phyloP scores from a whole-genome alignment of 371 early-diverging fungal species.

The Apophysomyces elegans region DNA sequence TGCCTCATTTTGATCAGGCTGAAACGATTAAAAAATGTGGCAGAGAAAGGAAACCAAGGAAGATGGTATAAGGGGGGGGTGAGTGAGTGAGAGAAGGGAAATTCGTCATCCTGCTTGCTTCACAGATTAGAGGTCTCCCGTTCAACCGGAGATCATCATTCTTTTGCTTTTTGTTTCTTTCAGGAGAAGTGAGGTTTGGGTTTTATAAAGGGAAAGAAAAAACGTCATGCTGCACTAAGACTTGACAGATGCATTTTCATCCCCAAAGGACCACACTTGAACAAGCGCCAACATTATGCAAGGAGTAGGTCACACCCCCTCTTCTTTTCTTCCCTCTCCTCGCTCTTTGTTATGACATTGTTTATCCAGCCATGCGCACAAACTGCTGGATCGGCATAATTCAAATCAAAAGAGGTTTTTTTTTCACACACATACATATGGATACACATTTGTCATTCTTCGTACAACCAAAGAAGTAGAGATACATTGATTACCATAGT shows the following conservation, averaged over 20 bases:
- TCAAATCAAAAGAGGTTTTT: background rate
- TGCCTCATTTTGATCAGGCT: too few species aligned
- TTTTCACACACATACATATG: background rate
- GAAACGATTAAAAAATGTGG: too few species aligned
- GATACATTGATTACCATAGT: too few species aligned
- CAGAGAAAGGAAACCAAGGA: too few species aligned
- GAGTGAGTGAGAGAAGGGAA: too few species aligned
- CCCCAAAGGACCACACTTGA: background rate
- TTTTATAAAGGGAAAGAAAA: background rate
- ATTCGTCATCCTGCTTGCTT: too few species aligned
- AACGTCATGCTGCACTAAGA: constrained; percentile 3
- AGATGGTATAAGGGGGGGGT: too few species aligned
- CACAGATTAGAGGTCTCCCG: background rate
- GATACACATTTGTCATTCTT: too few species aligned
- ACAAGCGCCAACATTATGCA: background rate
- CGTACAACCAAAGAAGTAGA: too few species aligned
- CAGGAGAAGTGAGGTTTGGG: background rate
- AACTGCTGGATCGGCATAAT: constrained; percentile 9
- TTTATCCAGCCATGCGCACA: constrained; percentile 8
- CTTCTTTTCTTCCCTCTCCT: too few species aligned
- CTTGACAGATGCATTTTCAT: constrained; percentile 4
- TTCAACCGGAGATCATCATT: background rate
- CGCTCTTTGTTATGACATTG: constrained; percentile 6
- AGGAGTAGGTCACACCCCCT: background rate
- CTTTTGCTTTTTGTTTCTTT: background rate